Conservation (phyloP, 345 rosid species). For the Eucalyptus shirleyi region DNA sequence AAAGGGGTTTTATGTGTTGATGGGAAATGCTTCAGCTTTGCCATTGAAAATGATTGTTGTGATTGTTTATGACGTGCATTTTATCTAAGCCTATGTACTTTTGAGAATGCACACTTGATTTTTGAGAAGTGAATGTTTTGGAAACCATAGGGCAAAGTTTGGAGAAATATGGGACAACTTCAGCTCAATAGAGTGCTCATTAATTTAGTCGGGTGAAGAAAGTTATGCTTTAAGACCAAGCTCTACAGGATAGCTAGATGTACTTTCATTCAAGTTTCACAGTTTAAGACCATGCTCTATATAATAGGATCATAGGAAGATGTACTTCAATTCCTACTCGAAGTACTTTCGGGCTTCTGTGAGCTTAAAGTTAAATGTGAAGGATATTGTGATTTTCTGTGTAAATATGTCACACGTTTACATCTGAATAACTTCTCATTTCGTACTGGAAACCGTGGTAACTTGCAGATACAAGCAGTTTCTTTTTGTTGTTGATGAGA, state of each 20-base stretch:
- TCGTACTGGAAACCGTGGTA: neutral
- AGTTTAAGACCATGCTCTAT: neutral
- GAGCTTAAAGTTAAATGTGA: neutral
- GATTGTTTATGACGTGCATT: neutral
- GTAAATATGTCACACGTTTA: neutral
- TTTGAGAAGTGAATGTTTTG: neutral
- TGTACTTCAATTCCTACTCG: neutral
- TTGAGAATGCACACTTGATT: neutral
- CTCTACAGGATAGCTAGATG: neutral
- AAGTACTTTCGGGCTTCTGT: neutral
- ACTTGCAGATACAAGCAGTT: neutral
- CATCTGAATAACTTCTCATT: neutral
- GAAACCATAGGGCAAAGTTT: neutral
- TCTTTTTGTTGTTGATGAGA: neutral
- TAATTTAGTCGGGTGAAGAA: neutral
- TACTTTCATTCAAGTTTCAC: neutral
- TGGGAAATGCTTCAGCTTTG: neutral
- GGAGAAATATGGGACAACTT: neutral
- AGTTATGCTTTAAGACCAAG: neutral
- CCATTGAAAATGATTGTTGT: neutral
- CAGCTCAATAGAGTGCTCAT: neutral
- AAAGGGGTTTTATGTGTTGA: neutral
- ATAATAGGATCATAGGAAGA: neutral
- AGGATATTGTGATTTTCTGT: neutral
- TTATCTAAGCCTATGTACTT: neutral